Base-by-base conservation (phyloP, 805 yeast genomes). In the Cyberlindnera xylosilytica region DNA sequence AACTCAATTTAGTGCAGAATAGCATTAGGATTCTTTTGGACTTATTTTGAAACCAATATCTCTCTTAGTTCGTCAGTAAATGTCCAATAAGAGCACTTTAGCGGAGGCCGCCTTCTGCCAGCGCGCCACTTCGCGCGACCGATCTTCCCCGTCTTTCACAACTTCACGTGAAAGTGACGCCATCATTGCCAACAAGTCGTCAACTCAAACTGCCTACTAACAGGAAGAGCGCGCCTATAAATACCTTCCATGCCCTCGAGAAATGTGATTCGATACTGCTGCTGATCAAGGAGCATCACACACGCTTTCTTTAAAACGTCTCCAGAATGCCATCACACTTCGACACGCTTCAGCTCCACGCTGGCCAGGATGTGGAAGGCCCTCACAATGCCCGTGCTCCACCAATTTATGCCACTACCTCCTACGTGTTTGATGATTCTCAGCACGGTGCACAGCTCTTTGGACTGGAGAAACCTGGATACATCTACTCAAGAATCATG, bases 321-420 rank as follows among this genome's bases (percentile, higher is more conserved):
- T n/a, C n/a, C 38, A 43, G 41, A 44, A 57, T 43, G 44, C 66
- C 68, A 64, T 76, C 81, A 27, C 90, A 83, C 58, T 88, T 87
- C 57, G 97, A 90, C 58, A 90, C 97, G 23, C 73, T 86, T 45
- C 97, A 91, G 72, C 77, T 91, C 55, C 98, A 91, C 67, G 97
- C 97, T 41, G 99, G 99, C 51, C 96, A 89, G 69, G 74, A 73
- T 47, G 73, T 68, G 23, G 90, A 86, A 53, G 69, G 74, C 26
- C 70, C 77, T 32, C 72, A 67, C 47, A 72, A 75, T 47, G 70
- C 81, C 12, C 78, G 97, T 63, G 97, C 97, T 10, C 89, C 87
- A 26, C 97, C 98, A 45, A 87, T 91, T 62, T 90, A 87, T 63
- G 91, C 97, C 34, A 80, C 96, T 10, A 78, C 95, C 2, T 91